Conservation (phyloP, 495 filamentous ascomycete species). For the Aspergillus sclerotioniger region DNA sequence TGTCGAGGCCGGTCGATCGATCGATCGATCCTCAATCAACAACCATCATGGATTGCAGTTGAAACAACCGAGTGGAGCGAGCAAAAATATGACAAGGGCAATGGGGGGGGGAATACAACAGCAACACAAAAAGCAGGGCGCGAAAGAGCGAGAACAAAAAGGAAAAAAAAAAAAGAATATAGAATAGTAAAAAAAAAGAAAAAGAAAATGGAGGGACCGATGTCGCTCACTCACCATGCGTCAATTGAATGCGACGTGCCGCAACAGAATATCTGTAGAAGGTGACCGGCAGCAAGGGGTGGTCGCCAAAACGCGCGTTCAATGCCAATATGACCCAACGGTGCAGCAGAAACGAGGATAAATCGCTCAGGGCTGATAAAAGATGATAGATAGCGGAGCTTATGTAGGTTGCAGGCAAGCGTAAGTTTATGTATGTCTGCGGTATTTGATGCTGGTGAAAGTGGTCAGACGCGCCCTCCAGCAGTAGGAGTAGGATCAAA, state of each 20-base stretch:
- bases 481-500: neutral
- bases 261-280: slow-evolving; percentile 1
- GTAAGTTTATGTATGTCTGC: neutral
- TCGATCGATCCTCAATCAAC: neutral
- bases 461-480: neutral
- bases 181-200: neutral
- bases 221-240: slow-evolving; percentile 7
- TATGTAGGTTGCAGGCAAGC: neutral
- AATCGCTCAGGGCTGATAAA: slow-evolving; percentile 14
- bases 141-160: neutral
- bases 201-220: slow-evolving; percentile 4
- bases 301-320: slow-evolving; percentile 8
- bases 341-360: slow-evolving; percentile 10
- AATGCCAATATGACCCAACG: slow-evolving; percentile 10
- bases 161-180: slow-evolving; percentile 3
- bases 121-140: neutral
- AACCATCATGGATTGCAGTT: neutral
- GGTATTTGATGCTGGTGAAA: neutral
- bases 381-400: slow-evolving; percentile 9
- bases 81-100: neutral
- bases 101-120: neutral
- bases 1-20: neutral
- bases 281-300: slow-evolving; percentile 1
- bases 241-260: slow-evolving; percentile 11
- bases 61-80: neutral